phyloP scores from a whole-genome alignment of 305 asterid species.

The Andrographis paniculata region DNA sequence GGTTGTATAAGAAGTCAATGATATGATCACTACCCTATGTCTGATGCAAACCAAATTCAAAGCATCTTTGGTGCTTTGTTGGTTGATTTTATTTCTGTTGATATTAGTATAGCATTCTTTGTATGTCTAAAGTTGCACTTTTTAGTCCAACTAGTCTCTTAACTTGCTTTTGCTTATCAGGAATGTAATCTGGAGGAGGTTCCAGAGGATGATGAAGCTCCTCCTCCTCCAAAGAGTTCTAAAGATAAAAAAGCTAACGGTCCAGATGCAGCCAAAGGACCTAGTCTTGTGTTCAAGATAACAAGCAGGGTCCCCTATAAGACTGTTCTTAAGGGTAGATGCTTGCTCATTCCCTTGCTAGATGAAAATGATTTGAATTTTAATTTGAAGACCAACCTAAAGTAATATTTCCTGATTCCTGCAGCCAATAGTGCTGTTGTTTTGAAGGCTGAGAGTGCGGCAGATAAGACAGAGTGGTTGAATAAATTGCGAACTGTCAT shows the following conservation, averaged over 20 bases:
- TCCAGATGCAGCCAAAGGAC: slow-evolving; percentile 60
- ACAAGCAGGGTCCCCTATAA: slow-evolving; percentile 81
- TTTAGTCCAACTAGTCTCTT: not conserved
- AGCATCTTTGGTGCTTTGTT: no score
- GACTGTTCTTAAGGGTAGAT: slow-evolving; percentile 77
- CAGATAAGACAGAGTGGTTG: slow-evolving; percentile 84
- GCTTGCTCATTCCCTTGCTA: no score
- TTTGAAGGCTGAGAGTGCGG: slow-evolving; percentile 80
- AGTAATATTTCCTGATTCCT: slow-evolving; percentile 17
- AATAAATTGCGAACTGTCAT: slow-evolving; percentile 63
- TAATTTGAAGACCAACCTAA: slow-evolving; percentile 12
- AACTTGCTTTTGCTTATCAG: slow-evolving; percentile 25
- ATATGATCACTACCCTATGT: no score
- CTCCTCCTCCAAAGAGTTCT: slow-evolving; percentile 68
- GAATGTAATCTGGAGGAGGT: slow-evolving; percentile 92
- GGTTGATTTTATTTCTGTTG: not conserved
- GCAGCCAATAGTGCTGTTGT: slow-evolving; percentile 93
- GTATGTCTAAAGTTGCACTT: no score
- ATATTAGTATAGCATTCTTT: not conserved
- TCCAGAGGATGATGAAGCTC: slow-evolving; percentile 64
- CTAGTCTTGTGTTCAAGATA: slow-evolving; percentile 69
- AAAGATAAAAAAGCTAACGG: slow-evolving; percentile 88
- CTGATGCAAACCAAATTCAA: no score
- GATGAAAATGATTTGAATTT: slow-evolving; percentile 7
- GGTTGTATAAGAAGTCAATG: no score